Evolutionary conservation across 1,139 yeast species (phyloP).

Genomic region (Yamadazyma atmosphaerica): DNA sequence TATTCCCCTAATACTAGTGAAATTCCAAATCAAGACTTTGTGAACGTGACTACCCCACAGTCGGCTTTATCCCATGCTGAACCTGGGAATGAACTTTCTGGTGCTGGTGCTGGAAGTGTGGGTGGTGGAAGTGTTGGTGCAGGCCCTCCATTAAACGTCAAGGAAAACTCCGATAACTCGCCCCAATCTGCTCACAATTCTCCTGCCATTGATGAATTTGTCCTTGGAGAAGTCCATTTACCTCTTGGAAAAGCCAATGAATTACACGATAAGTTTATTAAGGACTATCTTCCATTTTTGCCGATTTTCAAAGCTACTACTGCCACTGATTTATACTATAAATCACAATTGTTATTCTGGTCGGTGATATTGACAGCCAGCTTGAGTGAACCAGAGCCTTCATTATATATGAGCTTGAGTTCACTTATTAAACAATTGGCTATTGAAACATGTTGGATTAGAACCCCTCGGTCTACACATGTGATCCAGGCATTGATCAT

Average conservation of each 20-base stretch:
- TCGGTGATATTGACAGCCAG: conserved; percentile 86
- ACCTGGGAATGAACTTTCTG: neutral
- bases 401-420: conserved; percentile 72
- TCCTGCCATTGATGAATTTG: conserved; percentile 49
- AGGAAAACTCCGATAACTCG: conserved; percentile 23
- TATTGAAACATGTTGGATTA: conserved; percentile 89
- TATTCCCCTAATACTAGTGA: conserved; percentile 1
- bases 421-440: conserved; percentile 83
- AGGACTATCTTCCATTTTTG: conserved; percentile 68
- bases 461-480: conserved; percentile 92
- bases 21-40: neutral
- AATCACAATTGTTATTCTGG: conserved; percentile 88
- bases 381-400: conserved; percentile 83
- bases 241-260: conserved; percentile 67
- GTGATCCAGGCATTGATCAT: conserved; percentile 86
- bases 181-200: conserved; percentile 16
- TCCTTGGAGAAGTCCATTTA: conserved; percentile 71
- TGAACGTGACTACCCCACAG: conserved; percentile 1
- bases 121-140: too few relatives aligned
- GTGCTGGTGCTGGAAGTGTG: too few relatives aligned
- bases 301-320: conserved; percentile 74
- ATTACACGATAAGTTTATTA: conserved; percentile 67
- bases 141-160: conserved; percentile 4
- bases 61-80: conserved; percentile 1
- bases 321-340: conserved; percentile 78